Evolutionary conservation across 371 early-diverging fungal species (phyloP), one percentile per base, ranked within the genome.

Genomic region (Mucor indicus): DNA sequence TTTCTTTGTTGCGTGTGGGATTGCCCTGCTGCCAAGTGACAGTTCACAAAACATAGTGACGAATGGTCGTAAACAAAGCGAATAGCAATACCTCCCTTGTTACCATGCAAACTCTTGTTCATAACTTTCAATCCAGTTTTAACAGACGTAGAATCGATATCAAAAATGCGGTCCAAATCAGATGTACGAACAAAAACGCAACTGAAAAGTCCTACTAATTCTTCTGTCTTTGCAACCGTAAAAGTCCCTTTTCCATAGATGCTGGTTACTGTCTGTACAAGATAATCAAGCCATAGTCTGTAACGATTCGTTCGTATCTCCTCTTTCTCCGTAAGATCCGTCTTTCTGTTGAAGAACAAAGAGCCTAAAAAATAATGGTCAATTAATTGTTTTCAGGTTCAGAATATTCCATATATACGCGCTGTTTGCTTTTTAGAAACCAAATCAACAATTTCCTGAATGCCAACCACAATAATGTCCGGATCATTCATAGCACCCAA

Each of bases 371-470:
- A 15, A 15, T 16, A 35, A 35, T 8, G 36, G n/a, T n/a, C n/a
- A n/a, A n/a, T n/a, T n/a, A n/a, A n/a, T n/a, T n/a, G n/a, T n/a
- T n/a, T n/a, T n/a, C n/a, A n/a, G n/a, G n/a, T n/a, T n/a, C n/a
- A n/a, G n/a, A n/a, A n/a, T n/a, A 32, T 29, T 47, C 23, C 33
- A 8, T n/a, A 60, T 75, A 65, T 69, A 82, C 84, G 78, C 19
- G 86, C 86, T 21, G 80, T 81, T 57, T 76, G 72, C 39, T 81
- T 83, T 39, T 85, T 85, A 44, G 82, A 81, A 57, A 91, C 91
- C 38, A 95, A 61, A 55, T 92, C 89, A 4, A 92, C 86, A 45
- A 90, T 81, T 61, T 95, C 95, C 66, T 95, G 95, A 50, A 92
- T 86, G 6, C 90, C 91, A 29, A 92, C 74, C 3, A 86, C 87